phyloP scores from a whole-genome alignment of 2,329 filamentous ascomycete species.

The Monilinia fructigena region DNA sequence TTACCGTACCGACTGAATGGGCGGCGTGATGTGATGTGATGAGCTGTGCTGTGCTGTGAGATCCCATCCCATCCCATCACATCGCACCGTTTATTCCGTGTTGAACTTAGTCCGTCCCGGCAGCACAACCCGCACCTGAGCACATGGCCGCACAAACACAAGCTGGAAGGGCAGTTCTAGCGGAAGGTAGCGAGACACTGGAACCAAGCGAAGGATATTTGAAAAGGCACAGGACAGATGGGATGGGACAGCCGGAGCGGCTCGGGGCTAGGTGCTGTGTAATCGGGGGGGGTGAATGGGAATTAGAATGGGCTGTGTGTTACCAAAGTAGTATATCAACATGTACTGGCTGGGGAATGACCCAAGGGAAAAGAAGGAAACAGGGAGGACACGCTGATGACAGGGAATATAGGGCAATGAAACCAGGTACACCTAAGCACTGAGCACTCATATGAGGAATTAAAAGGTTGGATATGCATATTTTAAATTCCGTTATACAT shows the following conservation, averaged over 20 bases:
- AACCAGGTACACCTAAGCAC: constrained; percentile 18
- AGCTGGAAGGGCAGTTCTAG: constrained; percentile 11
- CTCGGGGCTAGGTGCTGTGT: constrained; percentile 10
- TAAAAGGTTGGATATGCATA: constrained; percentile 5
- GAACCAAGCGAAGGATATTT: constrained; percentile 13
- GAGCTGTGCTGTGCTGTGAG: constrained; percentile 7
- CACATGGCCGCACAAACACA: constrained; percentile 17
- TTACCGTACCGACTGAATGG: constrained; percentile 21
- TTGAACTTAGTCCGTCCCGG: constrained; percentile 11
- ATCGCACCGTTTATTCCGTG: constrained; percentile 20
- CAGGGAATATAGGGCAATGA: constrained; percentile 21
- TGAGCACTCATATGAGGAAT: constrained; percentile 4
- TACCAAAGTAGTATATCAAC: constrained; percentile 1
- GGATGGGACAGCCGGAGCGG: constrained; percentile 9
- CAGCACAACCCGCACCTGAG: constrained; percentile 6
- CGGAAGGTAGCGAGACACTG: constrained; percentile 10
- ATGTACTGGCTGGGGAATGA: constrained; percentile 5
- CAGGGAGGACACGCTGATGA: constrained; percentile 17
- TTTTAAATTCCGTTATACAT: constrained; percentile 6
- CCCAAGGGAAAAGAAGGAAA: constrained; percentile 16
- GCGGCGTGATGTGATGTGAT: constrained; percentile 13
- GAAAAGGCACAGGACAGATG: constrained; percentile 9
- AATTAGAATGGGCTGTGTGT: neutral
- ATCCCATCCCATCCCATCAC: constrained; percentile 15
- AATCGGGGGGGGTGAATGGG: neutral